A percentile compares a stretch with the other conserved stretches of the same genome.
phyloP scores from a whole-genome alignment of 306 rosid genomes.

The Psophocarpus tetragonolobus region DNA sequence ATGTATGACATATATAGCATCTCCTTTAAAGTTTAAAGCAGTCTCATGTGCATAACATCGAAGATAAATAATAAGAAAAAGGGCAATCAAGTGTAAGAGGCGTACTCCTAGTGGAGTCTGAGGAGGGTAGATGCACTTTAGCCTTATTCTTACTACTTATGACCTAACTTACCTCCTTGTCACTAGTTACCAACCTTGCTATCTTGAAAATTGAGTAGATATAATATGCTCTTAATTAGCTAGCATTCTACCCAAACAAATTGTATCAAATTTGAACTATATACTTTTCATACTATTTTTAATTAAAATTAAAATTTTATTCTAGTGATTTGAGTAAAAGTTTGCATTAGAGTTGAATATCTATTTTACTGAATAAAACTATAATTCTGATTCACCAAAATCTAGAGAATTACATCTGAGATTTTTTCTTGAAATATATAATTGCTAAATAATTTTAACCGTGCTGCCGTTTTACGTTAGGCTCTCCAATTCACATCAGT shows the following conservation, averaged over 20 bases:
- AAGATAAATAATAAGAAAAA: background rate
- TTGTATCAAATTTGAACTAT: background rate
- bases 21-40: background rate
- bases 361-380: no score
- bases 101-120: background rate
- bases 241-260: background rate
- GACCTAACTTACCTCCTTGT: background rate
- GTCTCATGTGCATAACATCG: background rate
- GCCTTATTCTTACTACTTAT: background rate
- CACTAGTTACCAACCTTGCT: background rate
- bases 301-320: no score
- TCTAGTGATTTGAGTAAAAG: no score
- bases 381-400: no score
- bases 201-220: background rate
- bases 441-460: constrained; percentile 12
- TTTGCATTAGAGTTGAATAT: no score
- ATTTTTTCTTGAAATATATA: background rate
- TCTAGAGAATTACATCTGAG: no score
- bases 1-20: background rate
- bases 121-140: background rate
- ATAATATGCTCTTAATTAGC: background rate
- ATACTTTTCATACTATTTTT: no score
- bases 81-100: background rate
- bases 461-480: constrained; percentile 13
- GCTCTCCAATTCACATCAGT: constrained; percentile 20